Conservation (phyloP, 352 stramenopile species). For the Aphanomyces invadans region DNA sequence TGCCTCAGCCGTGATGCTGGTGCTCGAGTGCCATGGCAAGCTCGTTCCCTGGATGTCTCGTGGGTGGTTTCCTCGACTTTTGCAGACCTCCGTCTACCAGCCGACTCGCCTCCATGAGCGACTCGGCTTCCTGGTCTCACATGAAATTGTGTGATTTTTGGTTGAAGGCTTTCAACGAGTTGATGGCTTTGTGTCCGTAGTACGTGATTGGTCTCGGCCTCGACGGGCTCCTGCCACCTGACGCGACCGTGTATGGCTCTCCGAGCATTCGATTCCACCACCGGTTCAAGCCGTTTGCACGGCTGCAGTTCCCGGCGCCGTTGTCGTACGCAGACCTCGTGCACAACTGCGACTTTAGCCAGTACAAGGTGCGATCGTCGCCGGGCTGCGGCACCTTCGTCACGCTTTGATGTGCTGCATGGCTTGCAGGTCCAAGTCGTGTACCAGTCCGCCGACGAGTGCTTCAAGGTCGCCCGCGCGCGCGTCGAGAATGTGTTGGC, state of each 20-base stretch:
- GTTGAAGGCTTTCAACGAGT: too few relatives aligned
- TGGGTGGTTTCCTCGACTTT: too few relatives aligned
- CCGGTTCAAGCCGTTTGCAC: conserved; percentile 68
- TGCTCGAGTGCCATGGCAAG: too few relatives aligned
- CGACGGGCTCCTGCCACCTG: conserved; percentile 45
- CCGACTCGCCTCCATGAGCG: too few relatives aligned
- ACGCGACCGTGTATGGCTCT: conserved; percentile 49
- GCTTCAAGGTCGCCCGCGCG: conserved; percentile 58
- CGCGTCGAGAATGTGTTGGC: conserved; percentile 48
- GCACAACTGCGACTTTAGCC: conserved; percentile 75
- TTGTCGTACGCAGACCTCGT: conserved; percentile 63
- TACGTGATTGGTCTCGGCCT: conserved; percentile 55
- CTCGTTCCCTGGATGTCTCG: too few relatives aligned
- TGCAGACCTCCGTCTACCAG: too few relatives aligned
- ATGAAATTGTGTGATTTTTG: too few relatives aligned
- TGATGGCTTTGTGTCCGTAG: neutral
- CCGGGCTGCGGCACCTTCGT: neutral
- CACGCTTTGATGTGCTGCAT: too few relatives aligned
- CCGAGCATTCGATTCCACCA: conserved; percentile 63
- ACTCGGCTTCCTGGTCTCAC: too few relatives aligned
- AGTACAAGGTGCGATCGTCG: conserved; percentile 41
- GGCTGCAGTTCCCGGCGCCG: conserved; percentile 57
- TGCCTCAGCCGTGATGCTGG: too few relatives aligned
- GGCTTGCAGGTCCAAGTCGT: conserved; percentile 34
- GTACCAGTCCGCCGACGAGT: conserved; percentile 79